phyloP scores from a whole-genome alignment of 2,329 filamentous ascomycete species.

The Calonectria crousiana region DNA sequence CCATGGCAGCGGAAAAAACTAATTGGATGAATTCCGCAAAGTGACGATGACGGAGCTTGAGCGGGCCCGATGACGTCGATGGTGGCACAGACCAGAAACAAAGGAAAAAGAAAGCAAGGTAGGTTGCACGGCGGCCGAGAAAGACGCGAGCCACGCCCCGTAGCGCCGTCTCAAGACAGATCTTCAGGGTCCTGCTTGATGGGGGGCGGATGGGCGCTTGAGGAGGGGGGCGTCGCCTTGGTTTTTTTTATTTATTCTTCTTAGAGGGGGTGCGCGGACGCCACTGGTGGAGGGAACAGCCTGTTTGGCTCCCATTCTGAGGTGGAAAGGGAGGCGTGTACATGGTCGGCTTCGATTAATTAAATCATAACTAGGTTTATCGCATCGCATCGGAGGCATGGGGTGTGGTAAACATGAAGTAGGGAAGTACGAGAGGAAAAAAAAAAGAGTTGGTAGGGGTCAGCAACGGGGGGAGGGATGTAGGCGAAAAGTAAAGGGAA shows the following conservation, averaged over 20 bases:
- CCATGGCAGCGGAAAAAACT: constrained; percentile 8
- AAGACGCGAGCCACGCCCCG: constrained; percentile 27
- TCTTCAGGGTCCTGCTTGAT: constrained; percentile 45
- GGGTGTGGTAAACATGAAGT: neutral
- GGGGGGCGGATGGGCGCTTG: constrained; percentile 21
- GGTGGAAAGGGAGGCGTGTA: neutral
- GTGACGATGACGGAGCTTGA: constrained; percentile 31
- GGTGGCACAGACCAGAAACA: constrained; percentile 18
- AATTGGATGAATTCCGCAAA: constrained; percentile 35
- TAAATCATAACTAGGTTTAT: neutral
- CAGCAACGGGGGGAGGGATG: neutral
- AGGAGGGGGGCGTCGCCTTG: neutral
- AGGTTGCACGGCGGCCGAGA: constrained; percentile 2
- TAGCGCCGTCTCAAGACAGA: constrained; percentile 33
- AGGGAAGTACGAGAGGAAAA: neutral
- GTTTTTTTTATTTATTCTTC: neutral
- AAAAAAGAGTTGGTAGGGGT: constrained; percentile 3
- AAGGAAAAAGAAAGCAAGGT: neutral
- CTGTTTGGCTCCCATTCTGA: neutral
- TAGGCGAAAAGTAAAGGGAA: constrained; percentile 8
- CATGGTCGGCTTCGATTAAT: neutral
- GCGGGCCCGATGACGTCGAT: constrained; percentile 38
- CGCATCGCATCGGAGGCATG: neutral
- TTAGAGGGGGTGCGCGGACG: neutral
- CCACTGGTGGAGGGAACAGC: neutral